These are phyloP conservation scores for Jasminum sambac DNA, from an alignment of 257 asterid species.

Conservation along the genomic window DNA sequence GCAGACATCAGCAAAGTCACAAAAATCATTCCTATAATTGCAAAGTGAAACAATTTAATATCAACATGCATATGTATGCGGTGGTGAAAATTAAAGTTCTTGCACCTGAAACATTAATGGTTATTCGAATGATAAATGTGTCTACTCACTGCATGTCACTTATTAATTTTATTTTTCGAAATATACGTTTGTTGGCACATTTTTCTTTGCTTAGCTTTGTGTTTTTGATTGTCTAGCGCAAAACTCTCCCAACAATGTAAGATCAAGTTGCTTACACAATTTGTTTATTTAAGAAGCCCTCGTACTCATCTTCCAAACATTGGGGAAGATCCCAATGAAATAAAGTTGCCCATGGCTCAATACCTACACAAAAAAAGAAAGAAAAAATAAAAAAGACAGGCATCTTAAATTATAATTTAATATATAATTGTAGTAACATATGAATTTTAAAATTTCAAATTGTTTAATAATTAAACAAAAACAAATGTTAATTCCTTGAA, in stretches of 20 bases:
- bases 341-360: constrained; percentile 21
- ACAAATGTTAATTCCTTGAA: too few species aligned
- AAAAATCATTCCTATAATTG: constrained; percentile 17
- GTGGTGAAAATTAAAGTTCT: too few species aligned
- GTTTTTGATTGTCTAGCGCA: neutral
- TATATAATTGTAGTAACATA: too few species aligned
- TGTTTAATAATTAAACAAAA: neutral
- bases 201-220: neutral
- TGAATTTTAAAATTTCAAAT: too few species aligned
- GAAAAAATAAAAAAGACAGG: too few species aligned
- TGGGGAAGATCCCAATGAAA: constrained; percentile 28
- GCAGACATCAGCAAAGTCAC: constrained; percentile 25
- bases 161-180: too few species aligned
- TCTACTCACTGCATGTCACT: neutral
- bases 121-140: neutral
- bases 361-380: constrained; percentile 1
- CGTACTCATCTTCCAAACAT: constrained; percentile 17
- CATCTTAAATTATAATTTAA: too few species aligned
- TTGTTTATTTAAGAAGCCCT: constrained; percentile 19
- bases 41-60: neutral
- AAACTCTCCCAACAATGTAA: neutral
- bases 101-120: neutral
- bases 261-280: neutral
- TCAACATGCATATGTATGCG: too few species aligned
- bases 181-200: too few species aligned